Conservation (phyloP, 805 yeast species). For the Candida chilensis region DNA sequence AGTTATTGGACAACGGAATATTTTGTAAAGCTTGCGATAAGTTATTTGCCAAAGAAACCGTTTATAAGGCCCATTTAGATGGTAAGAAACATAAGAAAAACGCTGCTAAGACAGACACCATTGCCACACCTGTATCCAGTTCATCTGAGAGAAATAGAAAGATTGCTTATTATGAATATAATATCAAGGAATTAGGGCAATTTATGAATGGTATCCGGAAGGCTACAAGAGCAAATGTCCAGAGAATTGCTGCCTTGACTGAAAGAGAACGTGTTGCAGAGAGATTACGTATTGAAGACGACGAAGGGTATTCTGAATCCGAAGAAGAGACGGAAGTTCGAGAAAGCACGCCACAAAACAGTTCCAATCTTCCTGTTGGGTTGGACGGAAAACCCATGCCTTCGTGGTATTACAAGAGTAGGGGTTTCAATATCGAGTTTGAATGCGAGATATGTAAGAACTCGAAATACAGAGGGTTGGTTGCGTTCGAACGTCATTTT, state of each 20-base stretch:
- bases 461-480: conserved; percentile 61
- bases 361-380: conserved; percentile 66
- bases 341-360: conserved; percentile 20
- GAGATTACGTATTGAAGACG: conserved; percentile 10
- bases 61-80: conserved; percentile 55
- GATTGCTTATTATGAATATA: conserved; percentile 19
- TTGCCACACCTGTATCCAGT: background rate
- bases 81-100: conserved; percentile 73
- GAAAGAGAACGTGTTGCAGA: conserved; percentile 59
- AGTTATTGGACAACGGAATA: conserved; percentile 12
- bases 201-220: conserved; percentile 29
- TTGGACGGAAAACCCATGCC: conserved; percentile 92
- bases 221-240: conserved; percentile 50
- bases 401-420: conserved; percentile 82
- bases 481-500: conserved; percentile 68
- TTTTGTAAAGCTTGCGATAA: conserved; percentile 62
- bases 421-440: conserved; percentile 69
- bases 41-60: conserved; percentile 52
- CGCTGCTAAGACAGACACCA: conserved; percentile 6
- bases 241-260: conserved; percentile 60
- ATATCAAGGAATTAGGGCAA: conserved; percentile 23
- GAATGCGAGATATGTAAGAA: conserved; percentile 86
- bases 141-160: conserved; percentile 1
- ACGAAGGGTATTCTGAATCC: conserved; percentile 10
- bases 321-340: conserved; percentile 23